These are phyloP conservation scores for Xylaria sp. DNA, from an alignment of 2,329 filamentous ascomycete species.

Conservation along the genomic window DNA sequence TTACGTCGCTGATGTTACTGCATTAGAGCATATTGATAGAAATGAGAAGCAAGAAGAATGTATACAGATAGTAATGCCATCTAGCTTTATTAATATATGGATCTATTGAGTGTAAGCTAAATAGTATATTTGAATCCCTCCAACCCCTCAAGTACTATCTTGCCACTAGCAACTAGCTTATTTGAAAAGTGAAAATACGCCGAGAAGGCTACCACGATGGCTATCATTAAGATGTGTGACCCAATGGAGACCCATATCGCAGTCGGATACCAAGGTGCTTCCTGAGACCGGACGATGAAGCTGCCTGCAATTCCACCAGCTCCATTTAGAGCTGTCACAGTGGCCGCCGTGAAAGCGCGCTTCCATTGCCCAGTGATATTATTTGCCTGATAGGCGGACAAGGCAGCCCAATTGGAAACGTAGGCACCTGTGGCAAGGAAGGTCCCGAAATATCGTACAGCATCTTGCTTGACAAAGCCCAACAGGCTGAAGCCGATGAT, in stretches of 20 bases:
- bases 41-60: constrained; percentile 1
- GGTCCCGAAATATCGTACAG: constrained; percentile 71
- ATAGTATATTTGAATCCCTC: constrained; percentile 49
- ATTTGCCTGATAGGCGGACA: constrained; percentile 71
- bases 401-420: constrained; percentile 74
- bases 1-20: constrained; percentile 2
- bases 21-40: background rate
- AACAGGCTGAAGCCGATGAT: constrained; percentile 73
- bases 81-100: constrained; percentile 9
- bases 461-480: constrained; percentile 67
- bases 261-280: constrained; percentile 71
- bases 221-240: constrained; percentile 69
- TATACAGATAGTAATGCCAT: constrained; percentile 10
- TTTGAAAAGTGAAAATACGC: constrained; percentile 65
- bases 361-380: constrained; percentile 74
- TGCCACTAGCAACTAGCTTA: constrained; percentile 57
- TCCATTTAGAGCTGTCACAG: constrained; percentile 69
- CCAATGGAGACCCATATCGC: constrained; percentile 75
- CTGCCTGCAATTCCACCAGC: constrained; percentile 72
- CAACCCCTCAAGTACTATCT: constrained; percentile 60
- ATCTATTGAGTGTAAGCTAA: constrained; percentile 24
- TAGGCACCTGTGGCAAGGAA: constrained; percentile 75
- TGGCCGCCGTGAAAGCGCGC: constrained; percentile 68
- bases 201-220: constrained; percentile 61
- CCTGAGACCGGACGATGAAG: constrained; percentile 70